Base-by-base conservation (phyloP, 805 yeast species). In the Torulaspora gathmanii region DNA sequence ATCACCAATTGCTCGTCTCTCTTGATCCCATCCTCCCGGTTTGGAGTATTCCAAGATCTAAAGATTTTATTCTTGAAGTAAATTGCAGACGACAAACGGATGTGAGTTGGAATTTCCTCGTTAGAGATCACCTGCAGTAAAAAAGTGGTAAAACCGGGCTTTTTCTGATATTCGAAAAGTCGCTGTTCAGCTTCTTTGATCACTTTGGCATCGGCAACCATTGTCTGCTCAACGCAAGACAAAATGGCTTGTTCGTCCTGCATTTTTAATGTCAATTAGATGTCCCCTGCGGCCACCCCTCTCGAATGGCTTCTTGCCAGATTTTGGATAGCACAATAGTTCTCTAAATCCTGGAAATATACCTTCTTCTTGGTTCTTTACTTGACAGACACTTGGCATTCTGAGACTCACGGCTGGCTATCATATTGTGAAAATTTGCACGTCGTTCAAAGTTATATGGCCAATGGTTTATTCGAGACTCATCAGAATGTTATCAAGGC, bases 31-130 rank as follows among this genome's bases (percentile, higher is more conserved):
- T 57, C 58, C 10, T 56, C 66, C 10, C 51, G 47, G 15, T 53
- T 53, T 7, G 44, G 38, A 33, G 51, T 56, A 19, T 65, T 64
- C 89, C 90, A 83, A 43, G 73, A 70, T 31, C 72, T 67, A 33
- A 72, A 72, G 26, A 83, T 68, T 45, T 77, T 71, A 61, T 84
- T 84, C 59, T 85, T 85, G 63, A 83, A 77, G 58, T 78, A 82
- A 5, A 85, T 83, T 0, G 84, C 82, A 5, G 83, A 73, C 10
- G 86, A 82, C 48, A 77, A 68, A 47, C 79, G 71, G 40, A 79
- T 72, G 10, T 70, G 69, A 5, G 55, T 49, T 4, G 77, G 67
- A 25, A 70, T 65, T 3, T 69, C 63, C 3, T 61, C 61, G 52
- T 80, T 82, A 8, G 67, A 60, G 11, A 77, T 70, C 37, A 79